These are phyloP conservation scores for Pichia sp. DNA, from an alignment of 1,139 yeast species.

Conservation along the genomic window DNA sequence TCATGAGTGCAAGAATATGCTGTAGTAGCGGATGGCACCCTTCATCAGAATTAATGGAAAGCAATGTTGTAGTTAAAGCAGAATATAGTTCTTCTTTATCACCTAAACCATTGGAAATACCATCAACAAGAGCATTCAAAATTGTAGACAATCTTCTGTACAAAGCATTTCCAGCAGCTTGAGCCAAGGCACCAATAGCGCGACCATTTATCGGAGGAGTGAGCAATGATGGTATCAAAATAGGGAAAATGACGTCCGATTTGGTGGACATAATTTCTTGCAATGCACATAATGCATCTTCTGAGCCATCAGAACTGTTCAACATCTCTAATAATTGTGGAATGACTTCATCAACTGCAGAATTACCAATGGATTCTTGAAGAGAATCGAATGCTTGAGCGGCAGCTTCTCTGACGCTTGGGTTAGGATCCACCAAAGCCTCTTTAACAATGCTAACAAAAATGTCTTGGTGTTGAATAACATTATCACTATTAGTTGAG, in stretches of 20 bases:
- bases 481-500: conserved; percentile 62
- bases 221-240: conserved; percentile 79
- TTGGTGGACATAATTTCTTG: conserved; percentile 90
- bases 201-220: conserved; percentile 82
- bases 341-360: conserved; percentile 81
- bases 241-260: conserved; percentile 90
- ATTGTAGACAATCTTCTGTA: conserved; percentile 68
- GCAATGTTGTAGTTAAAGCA: conserved; percentile 63
- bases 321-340: conserved; percentile 76
- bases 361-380: conserved; percentile 76
- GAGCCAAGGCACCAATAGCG: conserved; percentile 84
- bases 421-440: conserved; percentile 71
- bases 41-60: conserved; percentile 71
- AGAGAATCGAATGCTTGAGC: conserved; percentile 86
- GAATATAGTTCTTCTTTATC: conserved; percentile 41
- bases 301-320: conserved; percentile 57
- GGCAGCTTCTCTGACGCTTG: conserved; percentile 81
- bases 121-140: conserved; percentile 65
- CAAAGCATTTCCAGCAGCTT: conserved; percentile 84
- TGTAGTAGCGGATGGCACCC: conserved; percentile 84
- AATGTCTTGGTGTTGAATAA: conserved; percentile 60
- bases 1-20: conserved; percentile 69
- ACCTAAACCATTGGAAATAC: conserved; percentile 42
- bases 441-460: conserved; percentile 73
- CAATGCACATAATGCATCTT: conserved; percentile 79